These are phyloP conservation scores for Tetrapisispora phaffii DNA, from an alignment of 805 yeast species.

Conservation along the genomic window DNA sequence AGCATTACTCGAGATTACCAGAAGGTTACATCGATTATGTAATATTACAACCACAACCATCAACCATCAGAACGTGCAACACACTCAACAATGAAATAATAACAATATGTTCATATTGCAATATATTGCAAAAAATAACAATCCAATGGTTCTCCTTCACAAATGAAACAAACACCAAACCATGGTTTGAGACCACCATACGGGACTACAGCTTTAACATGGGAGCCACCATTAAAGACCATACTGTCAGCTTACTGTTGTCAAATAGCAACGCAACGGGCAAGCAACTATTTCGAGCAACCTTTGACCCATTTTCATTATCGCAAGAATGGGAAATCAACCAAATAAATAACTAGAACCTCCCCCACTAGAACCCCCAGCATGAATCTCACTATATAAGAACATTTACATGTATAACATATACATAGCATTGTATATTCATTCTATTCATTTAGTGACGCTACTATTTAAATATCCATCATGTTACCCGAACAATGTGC, in stretches of 20 bases:
- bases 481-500: too few relatives aligned
- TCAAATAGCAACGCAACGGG: not conserved
- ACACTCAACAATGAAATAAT: not conserved
- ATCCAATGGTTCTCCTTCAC: not conserved
- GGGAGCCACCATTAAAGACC: not conserved
- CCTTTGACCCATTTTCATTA: not conserved
- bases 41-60: not conserved
- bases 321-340: constrained; percentile 8
- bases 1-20: not conserved
- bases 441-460: too few relatives aligned
- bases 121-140: not conserved
- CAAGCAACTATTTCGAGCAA: not conserved
- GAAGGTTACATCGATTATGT: not conserved
- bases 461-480: too few relatives aligned
- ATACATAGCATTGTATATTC: too few relatives aligned
- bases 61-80: not conserved
- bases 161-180: not conserved
- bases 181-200: not conserved
- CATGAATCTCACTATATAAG: too few relatives aligned
- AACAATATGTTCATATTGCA: not conserved
- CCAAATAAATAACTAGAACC: too few relatives aligned
- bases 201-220: not conserved
- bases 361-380: too few relatives aligned
- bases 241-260: not conserved
- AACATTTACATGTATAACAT: too few relatives aligned